A percentile compares a stretch with the other conserved stretches of the same genome.
Conservation (phyloP, 148 eudicot genomes). For the Salicornia ramosissima region DNA sequence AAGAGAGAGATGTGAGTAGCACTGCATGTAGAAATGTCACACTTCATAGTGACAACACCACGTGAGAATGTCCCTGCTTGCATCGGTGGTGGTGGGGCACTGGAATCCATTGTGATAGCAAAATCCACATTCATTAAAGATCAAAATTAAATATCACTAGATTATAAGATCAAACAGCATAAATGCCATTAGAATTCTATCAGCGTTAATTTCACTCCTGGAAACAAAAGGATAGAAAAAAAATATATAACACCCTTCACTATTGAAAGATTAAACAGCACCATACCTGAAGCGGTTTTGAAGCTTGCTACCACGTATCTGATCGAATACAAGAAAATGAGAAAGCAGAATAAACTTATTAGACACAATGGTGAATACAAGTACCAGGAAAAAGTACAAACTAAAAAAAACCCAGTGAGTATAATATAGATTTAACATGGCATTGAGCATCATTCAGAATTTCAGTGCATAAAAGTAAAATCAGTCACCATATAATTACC, state of each 20-base stretch:
- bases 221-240: not conserved
- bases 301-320: constrained; percentile 96
- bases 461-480: not conserved
- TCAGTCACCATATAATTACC: not conserved
- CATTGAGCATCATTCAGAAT: not conserved
- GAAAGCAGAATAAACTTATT: constrained; percentile 11
- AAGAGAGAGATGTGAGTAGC: constrained; percentile 85
- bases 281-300: constrained; percentile 85
- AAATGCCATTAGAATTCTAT: not conserved
- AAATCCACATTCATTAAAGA: not conserved
- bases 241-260: not conserved
- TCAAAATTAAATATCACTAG: no score
- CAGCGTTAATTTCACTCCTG: not conserved
- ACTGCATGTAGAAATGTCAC: constrained; percentile 87
- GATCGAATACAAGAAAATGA: constrained; percentile 26
- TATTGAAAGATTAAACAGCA: constrained; percentile 9
- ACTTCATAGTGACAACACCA: constrained; percentile 94
- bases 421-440: not conserved
- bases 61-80: constrained; percentile 96
- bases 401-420: not conserved
- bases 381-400: not conserved
- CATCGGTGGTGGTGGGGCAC: constrained; percentile 98
- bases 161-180: not conserved
- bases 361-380: not conserved
- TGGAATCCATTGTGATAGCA: constrained; percentile 34